These are phyloP conservation scores for Erigeron philadelphicus DNA, from an alignment of 140 eudicot species.

Conservation along the genomic window DNA sequence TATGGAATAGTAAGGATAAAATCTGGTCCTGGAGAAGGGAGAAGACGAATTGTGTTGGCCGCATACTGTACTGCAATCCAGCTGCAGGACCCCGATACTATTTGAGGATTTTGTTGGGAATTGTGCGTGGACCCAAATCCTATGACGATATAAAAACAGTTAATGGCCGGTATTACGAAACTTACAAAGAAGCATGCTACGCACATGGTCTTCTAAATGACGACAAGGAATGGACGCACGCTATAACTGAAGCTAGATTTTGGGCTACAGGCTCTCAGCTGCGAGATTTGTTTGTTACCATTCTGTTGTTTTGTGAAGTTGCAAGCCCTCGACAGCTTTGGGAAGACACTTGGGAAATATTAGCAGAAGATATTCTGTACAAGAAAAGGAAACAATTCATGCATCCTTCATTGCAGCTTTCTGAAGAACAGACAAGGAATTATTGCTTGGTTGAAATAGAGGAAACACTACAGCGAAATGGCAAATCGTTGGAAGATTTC, in stretches of 20 bases:
- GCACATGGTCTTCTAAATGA: background rate
- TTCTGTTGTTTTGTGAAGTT: constrained; percentile 6
- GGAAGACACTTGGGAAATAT: background rate
- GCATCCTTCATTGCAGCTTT: background rate
- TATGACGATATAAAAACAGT: background rate
- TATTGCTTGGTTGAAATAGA: background rate
- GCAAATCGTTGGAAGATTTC: background rate
- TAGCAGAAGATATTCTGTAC: background rate
- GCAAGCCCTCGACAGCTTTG: background rate
- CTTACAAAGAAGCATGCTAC: background rate
- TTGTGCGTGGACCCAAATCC: background rate
- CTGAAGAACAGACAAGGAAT: background rate
- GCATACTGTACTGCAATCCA: background rate
- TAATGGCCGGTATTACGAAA: background rate
- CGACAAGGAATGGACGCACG: constrained; percentile 2
- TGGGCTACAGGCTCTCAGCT: background rate
- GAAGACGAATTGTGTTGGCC: background rate
- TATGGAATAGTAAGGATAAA: background rate
- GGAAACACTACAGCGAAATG: background rate
- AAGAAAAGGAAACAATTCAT: background rate
- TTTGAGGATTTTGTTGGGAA: background rate
- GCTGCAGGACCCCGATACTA: background rate
- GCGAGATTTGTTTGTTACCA: background rate
- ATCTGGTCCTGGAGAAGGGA: background rate
- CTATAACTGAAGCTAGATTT: background rate